A percentile compares a stretch with the other conserved stretches of the same genome.
Evolutionary conservation across 208 protist genomes (phyloP).

Genomic region (Acanthamoeba triangularis): DNA sequence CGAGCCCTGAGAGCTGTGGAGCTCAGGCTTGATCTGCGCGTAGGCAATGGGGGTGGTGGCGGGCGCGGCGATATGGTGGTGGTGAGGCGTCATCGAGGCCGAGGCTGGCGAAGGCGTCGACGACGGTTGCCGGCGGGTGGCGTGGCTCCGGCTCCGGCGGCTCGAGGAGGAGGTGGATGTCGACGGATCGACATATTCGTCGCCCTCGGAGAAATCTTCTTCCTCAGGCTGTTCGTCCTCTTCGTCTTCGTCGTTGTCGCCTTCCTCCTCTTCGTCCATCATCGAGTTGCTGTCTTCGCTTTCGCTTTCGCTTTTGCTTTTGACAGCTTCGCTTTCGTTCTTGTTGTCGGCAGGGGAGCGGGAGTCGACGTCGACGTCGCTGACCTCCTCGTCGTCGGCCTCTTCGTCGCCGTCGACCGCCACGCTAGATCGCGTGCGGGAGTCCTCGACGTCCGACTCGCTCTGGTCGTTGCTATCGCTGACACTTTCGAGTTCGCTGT

Average conservation of each 20-base stretch:
- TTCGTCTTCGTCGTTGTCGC: not conserved
- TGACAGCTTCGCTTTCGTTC: not conserved
- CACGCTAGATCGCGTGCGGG: no score
- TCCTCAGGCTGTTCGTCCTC: constrained; percentile 27
- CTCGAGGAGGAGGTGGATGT: not conserved
- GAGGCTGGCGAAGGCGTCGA: not conserved
- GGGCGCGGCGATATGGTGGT: no score
- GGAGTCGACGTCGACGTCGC: not conserved
- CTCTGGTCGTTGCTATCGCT: not conserved
- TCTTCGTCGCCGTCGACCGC: not conserved
- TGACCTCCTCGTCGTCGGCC: not conserved
- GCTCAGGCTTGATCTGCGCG: no score
- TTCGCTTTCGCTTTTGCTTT: not conserved
- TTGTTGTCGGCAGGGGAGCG: not conserved
- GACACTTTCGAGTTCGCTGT: no score
- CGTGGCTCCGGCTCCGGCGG: not conserved
- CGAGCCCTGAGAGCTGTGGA: no score
- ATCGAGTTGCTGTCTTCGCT: not conserved
- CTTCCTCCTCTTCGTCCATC: not conserved
- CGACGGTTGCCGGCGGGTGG: not conserved
- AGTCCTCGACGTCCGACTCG: not conserved
- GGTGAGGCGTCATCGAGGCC: not conserved
- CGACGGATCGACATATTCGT: constrained; percentile 23
- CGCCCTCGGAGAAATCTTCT: constrained; percentile 51
- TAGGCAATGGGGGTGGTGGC: no score